Evolutionary conservation across 2,329 filamentous ascomycete genomes (phyloP).

Genomic region (Fusarium odoratissimum): DNA sequence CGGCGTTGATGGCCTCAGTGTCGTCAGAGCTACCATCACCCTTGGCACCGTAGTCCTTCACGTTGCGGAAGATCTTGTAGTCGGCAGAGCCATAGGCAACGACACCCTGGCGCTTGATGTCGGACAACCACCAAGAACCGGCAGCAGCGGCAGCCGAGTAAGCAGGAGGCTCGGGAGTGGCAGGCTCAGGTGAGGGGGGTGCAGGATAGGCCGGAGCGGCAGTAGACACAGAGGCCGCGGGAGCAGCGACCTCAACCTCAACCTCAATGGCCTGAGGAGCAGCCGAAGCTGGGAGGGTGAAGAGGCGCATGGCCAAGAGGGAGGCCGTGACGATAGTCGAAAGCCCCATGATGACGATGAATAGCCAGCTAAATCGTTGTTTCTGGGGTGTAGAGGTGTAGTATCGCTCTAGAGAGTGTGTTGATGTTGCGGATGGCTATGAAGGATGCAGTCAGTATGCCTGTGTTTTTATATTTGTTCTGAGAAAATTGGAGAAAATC

Average conservation of each 20-base stretch:
- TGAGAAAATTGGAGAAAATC: neutral
- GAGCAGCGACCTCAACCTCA: slow-evolving; percentile 12
- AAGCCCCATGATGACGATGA: slow-evolving; percentile 60
- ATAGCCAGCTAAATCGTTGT: slow-evolving; percentile 49
- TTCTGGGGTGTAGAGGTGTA: slow-evolving; percentile 23
- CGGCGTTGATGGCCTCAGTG: slow-evolving; percentile 86
- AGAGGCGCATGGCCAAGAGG: slow-evolving; percentile 58
- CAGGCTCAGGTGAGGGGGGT: slow-evolving; percentile 1
- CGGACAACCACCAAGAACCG: slow-evolving; percentile 75
- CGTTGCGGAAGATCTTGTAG: slow-evolving; percentile 83
- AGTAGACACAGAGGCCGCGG: slow-evolving; percentile 9
- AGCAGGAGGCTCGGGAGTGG: neutral
- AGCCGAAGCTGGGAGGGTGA: slow-evolving; percentile 50
- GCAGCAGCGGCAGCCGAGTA: slow-evolving; percentile 32
- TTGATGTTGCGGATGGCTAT: slow-evolving; percentile 31
- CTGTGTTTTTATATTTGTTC: neutral
- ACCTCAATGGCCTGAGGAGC: slow-evolving; percentile 40
- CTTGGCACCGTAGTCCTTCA: slow-evolving; percentile 78
- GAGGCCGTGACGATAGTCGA: slow-evolving; percentile 56
- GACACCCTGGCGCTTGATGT: slow-evolving; percentile 75
- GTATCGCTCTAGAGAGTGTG: slow-evolving; percentile 26
- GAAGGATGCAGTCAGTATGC: slow-evolving; percentile 23
- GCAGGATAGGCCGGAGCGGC: neutral
- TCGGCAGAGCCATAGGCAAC: slow-evolving; percentile 67
- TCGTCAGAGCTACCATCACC: slow-evolving; percentile 81